Conservation (phyloP, 345 rosid species). For the Boechera retrofracta region DNA sequence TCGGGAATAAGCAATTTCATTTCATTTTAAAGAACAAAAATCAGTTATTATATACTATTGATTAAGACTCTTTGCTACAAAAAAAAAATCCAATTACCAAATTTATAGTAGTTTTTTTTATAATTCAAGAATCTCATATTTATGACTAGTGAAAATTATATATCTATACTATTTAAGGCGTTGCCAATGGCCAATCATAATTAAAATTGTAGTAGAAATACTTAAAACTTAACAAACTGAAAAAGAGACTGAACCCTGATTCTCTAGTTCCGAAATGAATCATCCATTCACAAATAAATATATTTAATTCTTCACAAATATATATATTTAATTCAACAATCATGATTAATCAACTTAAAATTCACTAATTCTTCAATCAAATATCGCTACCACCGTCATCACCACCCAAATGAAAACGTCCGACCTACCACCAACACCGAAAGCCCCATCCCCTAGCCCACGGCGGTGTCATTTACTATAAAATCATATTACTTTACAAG, state of each 20-base stretch:
- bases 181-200: no score
- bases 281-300: not conserved
- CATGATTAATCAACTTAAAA: not conserved
- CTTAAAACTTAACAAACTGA: no score
- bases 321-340: not conserved
- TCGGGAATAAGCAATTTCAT: no score
- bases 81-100: no score
- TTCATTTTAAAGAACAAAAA: no score
- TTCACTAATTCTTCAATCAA: not conserved
- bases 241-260: not conserved
- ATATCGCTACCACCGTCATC: not conserved
- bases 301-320: not conserved
- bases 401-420: not conserved
- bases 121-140: no score
- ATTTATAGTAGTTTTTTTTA: no score
- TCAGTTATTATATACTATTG: no score
- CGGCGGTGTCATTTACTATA: conserved; percentile 21
- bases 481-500: not conserved
- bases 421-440: not conserved
- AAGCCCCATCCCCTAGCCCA: not conserved
- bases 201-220: no score
- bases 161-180: not conserved
- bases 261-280: no score
- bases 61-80: no score
- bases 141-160: no score